Evolutionary conservation across 306 rosid species (phyloP), one percentile per base, ranked within the genome.

Genomic region (Prunus salicina): DNA sequence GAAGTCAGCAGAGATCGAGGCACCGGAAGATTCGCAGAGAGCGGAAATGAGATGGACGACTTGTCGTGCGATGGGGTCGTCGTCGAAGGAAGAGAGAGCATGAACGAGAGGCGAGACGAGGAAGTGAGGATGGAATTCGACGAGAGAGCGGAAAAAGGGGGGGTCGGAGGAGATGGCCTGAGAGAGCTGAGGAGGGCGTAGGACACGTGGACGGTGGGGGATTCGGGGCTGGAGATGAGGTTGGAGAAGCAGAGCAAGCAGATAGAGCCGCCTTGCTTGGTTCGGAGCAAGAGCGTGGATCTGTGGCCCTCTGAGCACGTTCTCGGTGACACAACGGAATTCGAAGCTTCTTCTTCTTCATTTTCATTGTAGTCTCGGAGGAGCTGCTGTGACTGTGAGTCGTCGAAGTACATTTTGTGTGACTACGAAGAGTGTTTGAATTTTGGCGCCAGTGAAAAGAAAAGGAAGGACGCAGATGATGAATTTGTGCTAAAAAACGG

Each of bases 291-390:
- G 69, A 92, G 79, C 2, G 90, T 86, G 71, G 97, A 90, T 50
- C 92, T 91, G 83, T 95, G 97, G 68, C 96, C 97, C 63, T 90
- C 91, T 27, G 89, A 77, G 78, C 98, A 95, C 10, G 85, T 68
- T 20, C 82, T 55, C 51, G 73, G 25, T 20, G 75, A 76, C 19
- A 46, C n/a, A 2, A 52, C 38, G 0, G 66, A 61, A 61, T 27
- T 61, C 9, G 66, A 61, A 27, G 11, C 66, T 12, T 61, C 16
- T 12, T 61, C 66, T 61, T 61, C 65, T 61, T 61, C 66, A 25
- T 55, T 69, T 24, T 84, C 74, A 8, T 74, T 70, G 27, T 74
- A 41, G 58, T 64, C 22, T 27, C 24, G 28, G 1, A 12, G 14
- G 27, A 58, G 12, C 16, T 22, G 7, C 64, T 58, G 32, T 3